phyloP scores from a whole-genome alignment of 2,329 filamentous ascomycete species.

The Lachnellula arida region DNA sequence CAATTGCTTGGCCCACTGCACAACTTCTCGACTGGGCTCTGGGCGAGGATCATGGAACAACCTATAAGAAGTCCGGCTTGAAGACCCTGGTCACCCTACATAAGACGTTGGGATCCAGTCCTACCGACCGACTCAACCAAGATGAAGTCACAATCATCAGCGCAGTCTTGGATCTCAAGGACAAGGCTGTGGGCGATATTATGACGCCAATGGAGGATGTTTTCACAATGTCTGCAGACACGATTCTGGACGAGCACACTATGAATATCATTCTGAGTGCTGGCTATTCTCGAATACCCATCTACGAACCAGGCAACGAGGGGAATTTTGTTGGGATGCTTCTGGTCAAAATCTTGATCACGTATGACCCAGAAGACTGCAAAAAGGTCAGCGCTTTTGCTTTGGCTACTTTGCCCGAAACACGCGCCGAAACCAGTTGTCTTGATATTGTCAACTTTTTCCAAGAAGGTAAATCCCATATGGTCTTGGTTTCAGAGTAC shows the following conservation, averaged over 20 bases:
- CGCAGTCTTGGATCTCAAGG: slow-evolving; percentile 91
- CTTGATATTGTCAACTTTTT: slow-evolving; percentile 99
- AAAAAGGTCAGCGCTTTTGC: slow-evolving; percentile 86
- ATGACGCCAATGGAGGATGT: slow-evolving; percentile 99
- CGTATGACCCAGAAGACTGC: slow-evolving; percentile 92
- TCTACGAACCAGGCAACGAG: slow-evolving; percentile 78
- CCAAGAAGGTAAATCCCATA: slow-evolving; percentile 98
- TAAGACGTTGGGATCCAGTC: slow-evolving; percentile 80
- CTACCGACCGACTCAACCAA: slow-evolving; percentile 82
- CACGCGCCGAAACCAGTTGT: slow-evolving; percentile 90
- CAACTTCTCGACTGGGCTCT: slow-evolving; percentile 92
- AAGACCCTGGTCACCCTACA: slow-evolving; percentile 96
- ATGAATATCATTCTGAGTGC: slow-evolving; percentile 92
- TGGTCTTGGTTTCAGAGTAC: slow-evolving; percentile 88
- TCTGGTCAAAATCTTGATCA: slow-evolving; percentile 96
- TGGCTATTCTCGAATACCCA: slow-evolving; percentile 93
- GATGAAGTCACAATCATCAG: slow-evolving; percentile 99
- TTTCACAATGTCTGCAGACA: slow-evolving; percentile 94
- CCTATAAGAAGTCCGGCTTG: slow-evolving; percentile 96
- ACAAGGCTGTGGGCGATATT: slow-evolving; percentile 88
- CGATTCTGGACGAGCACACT: slow-evolving; percentile 83
- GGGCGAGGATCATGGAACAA: slow-evolving; percentile 90
- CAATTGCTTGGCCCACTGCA: slow-evolving; percentile 89
- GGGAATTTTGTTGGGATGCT: slow-evolving; percentile 96
- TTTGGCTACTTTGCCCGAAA: slow-evolving; percentile 90